phyloP scores from a whole-genome alignment of 2,329 filamentous ascomycete species.

The Diatrype stigma region DNA sequence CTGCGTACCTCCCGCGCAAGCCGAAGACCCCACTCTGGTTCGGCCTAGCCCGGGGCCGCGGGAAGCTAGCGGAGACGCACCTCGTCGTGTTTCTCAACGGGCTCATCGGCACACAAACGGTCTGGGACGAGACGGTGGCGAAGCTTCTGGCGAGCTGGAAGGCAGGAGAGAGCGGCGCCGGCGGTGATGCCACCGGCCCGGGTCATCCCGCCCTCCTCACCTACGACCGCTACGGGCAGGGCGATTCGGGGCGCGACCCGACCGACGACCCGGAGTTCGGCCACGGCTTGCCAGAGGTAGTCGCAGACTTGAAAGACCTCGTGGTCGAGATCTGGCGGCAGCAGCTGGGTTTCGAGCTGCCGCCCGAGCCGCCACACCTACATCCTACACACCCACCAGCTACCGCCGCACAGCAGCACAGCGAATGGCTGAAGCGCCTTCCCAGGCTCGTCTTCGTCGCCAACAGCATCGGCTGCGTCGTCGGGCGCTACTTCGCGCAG shows the following conservation, averaged over 20 bases:
- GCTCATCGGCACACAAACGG: constrained; percentile 19
- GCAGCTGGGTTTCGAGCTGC: too few relatives aligned
- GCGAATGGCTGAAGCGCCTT: too few relatives aligned
- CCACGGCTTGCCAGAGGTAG: constrained; percentile 42
- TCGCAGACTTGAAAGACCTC: constrained; percentile 41
- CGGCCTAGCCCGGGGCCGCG: constrained; percentile 10
- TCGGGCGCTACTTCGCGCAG: constrained; percentile 48
- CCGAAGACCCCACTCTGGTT: constrained; percentile 14
- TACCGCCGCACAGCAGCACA: too few relatives aligned
- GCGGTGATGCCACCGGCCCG: too few relatives aligned
- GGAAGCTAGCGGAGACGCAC: constrained; percentile 8
- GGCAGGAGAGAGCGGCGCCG: background rate
- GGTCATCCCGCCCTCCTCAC: constrained; percentile 38
- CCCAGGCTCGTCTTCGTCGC: constrained; percentile 42
- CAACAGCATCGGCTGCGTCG: constrained; percentile 49
- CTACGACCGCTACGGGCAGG: constrained; percentile 58
- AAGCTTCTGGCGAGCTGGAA: constrained; percentile 6
- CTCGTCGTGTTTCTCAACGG: constrained; percentile 26
- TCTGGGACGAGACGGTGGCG: constrained; percentile 19
- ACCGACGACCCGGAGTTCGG: constrained; percentile 41
- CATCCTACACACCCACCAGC: too few relatives aligned
- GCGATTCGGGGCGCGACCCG: constrained; percentile 41
- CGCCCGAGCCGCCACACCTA: too few relatives aligned
- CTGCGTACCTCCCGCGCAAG: constrained; percentile 16
- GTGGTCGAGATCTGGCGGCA: constrained; percentile 33